Conservation (phyloP, 371 early-diverging fungal genomes). For the Actinomucor elegans region DNA sequence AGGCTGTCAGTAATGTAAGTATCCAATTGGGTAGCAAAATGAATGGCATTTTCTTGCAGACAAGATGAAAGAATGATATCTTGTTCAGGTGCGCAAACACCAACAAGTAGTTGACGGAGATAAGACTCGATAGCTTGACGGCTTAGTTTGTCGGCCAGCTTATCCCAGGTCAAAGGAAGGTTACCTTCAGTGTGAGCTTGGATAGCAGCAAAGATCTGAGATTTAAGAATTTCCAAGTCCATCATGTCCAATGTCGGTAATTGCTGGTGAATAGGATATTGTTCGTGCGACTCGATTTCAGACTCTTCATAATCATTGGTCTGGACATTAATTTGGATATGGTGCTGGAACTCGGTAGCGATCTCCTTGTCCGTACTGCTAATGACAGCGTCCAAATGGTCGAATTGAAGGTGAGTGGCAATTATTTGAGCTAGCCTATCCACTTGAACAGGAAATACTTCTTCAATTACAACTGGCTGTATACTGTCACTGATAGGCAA, state of each 20-base stretch:
- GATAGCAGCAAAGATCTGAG: constrained; percentile 44
- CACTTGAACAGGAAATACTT: constrained; percentile 17
- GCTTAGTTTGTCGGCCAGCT: constrained; percentile 20
- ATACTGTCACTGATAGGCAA: too few species aligned
- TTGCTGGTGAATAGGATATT: constrained; percentile 19
- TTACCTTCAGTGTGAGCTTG: constrained; percentile 43
- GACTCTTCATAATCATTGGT: constrained; percentile 1
- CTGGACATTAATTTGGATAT: constrained; percentile 31
- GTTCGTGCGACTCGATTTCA: constrained; percentile 16
- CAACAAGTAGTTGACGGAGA: constrained; percentile 14
- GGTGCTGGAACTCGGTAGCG: constrained; percentile 31
- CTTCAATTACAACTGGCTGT: too few species aligned
- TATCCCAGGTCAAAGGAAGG: constrained; percentile 39
- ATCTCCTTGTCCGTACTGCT: constrained; percentile 35
- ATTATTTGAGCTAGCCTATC: constrained; percentile 24
- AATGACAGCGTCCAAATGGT: constrained; percentile 33
- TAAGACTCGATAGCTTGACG: constrained; percentile 27
- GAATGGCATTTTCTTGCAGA: constrained; percentile 19
- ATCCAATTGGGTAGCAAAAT: constrained; percentile 29
- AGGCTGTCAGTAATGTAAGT: constrained; percentile 25
- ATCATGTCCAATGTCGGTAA: constrained; percentile 27
- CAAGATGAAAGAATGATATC: constrained; percentile 24
- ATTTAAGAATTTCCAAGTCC: constrained; percentile 43
- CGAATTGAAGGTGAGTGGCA: constrained; percentile 30
- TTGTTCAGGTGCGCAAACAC: constrained; percentile 12